Conservation (phyloP, 2,329 filamentous ascomycete species). For the Trichoderma sp. region DNA sequence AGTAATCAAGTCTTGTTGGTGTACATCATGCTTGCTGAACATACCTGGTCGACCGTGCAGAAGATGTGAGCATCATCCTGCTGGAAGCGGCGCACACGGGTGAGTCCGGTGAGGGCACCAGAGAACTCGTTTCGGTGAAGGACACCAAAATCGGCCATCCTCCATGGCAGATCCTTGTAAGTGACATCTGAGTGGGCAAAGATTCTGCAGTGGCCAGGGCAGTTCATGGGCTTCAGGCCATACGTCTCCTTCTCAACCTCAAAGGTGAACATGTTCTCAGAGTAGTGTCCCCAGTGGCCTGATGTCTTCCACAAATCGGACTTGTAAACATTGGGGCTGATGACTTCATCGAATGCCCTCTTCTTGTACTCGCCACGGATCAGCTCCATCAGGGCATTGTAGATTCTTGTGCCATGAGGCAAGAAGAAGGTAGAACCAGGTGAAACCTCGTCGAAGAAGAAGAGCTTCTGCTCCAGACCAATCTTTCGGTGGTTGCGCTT, state of each 20-base stretch:
- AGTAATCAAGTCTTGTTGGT: background rate
- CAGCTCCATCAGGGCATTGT: slow-evolving; percentile 81
- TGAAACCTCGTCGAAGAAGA: slow-evolving; percentile 94
- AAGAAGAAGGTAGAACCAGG: slow-evolving; percentile 91
- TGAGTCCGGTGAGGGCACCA: slow-evolving; percentile 84
- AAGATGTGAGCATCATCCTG: slow-evolving; percentile 98
- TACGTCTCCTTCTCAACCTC: slow-evolving; percentile 68
- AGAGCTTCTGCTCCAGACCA: slow-evolving; percentile 92
- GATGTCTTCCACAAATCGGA: slow-evolving; percentile 89
- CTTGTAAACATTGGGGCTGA: slow-evolving; percentile 93
- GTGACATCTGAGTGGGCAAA: slow-evolving; percentile 80
- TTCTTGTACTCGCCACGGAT: slow-evolving; percentile 87
- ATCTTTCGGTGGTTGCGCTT: slow-evolving; percentile 95
- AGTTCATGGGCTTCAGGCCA: slow-evolving; percentile 97
- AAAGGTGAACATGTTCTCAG: slow-evolving; percentile 85
- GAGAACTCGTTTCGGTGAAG: slow-evolving; percentile 94
- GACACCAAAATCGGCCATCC: slow-evolving; percentile 93
- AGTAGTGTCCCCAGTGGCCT: slow-evolving; percentile 82
- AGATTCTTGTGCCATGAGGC: slow-evolving; percentile 88
- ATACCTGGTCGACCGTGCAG: slow-evolving; percentile 53
- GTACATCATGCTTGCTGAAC: background rate
- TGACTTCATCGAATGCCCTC: slow-evolving; percentile 91
- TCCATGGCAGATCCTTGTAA: slow-evolving; percentile 80
- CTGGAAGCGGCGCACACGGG: slow-evolving; percentile 88
- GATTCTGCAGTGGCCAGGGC: slow-evolving; percentile 87